Evolutionary conservation across 495 filamentous ascomycete genomes (phyloP).

Genomic region (Hyaloscypha finlandica): DNA sequence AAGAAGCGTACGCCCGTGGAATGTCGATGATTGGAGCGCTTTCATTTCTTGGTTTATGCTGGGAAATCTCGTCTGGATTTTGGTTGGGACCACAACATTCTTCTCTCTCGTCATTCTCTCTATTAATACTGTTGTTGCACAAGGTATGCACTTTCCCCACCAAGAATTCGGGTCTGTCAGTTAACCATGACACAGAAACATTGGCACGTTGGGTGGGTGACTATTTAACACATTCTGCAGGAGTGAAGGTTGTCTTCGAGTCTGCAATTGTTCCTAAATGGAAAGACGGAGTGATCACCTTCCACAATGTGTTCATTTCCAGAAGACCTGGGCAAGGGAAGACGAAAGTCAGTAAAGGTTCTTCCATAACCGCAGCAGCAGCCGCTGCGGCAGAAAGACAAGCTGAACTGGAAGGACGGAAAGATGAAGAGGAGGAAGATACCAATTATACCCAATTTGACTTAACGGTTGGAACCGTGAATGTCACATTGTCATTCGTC

Average conservation of each 20-base stretch:
- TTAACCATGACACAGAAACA: conserved; percentile 62
- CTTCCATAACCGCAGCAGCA: conserved; percentile 79
- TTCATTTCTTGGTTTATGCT: conserved; percentile 94
- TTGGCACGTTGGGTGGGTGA: conserved; percentile 91
- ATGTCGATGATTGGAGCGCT: conserved; percentile 90
- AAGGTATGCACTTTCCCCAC: conserved; percentile 55
- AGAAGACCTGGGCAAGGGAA: conserved; percentile 78
- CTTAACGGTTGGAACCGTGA: conserved; percentile 89
- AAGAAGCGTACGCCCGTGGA: conserved; percentile 91
- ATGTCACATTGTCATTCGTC: conserved; percentile 94
- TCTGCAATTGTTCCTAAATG: conserved; percentile 96
- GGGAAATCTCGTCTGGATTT: conserved; percentile 91
- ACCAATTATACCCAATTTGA: conserved; percentile 98
- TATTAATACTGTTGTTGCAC: conserved; percentile 95
- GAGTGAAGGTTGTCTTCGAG: conserved; percentile 95
- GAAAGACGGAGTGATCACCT: conserved; percentile 90
- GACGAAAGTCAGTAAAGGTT: conserved; percentile 88
- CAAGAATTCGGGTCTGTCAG: not conserved
- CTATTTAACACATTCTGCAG: conserved; percentile 91
- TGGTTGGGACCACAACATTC: conserved; percentile 95
- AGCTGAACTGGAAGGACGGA: conserved; percentile 43
- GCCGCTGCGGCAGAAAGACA: conserved; percentile 76
- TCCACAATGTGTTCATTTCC: conserved; percentile 96
- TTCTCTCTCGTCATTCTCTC: conserved; percentile 86
- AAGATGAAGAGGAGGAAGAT: conserved; percentile 64